Percentiles rank a stretch among this genome's conserved stretches.
These are phyloP conservation scores for Phyllostachys edulis DNA, from an alignment of 176 grass and related monocot species.

Conservation along the genomic window DNA sequence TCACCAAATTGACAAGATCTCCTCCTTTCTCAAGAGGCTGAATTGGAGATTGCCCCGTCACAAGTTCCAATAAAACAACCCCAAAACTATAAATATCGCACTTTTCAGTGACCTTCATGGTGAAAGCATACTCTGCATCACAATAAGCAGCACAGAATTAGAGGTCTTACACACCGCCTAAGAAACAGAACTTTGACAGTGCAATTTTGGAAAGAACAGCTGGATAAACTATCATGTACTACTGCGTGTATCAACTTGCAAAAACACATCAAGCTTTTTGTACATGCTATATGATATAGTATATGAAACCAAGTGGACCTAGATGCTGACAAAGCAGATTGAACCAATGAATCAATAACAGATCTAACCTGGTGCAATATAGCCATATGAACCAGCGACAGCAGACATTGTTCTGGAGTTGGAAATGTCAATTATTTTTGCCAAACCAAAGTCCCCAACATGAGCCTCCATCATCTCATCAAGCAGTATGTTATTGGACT, in stretches of 20 bases:
- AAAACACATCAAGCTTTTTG: background rate
- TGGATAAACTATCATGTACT: background rate
- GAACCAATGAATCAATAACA: background rate
- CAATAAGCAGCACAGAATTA: slow-evolving; percentile 19
- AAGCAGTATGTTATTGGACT: slow-evolving; percentile 93
- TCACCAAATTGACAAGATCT: slow-evolving; percentile 94
- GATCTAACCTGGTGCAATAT: slow-evolving; percentile 86
- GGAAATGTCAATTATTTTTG: slow-evolving; percentile 78
- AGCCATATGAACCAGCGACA: slow-evolving; percentile 85
- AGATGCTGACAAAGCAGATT: background rate
- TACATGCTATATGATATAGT: background rate
- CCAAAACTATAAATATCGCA: slow-evolving; percentile 93
- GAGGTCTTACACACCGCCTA: slow-evolving; percentile 26
- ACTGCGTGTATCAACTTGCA: background rate
- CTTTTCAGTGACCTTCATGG: slow-evolving; percentile 99
- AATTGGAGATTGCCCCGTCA: slow-evolving; percentile 84
- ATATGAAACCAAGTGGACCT: background rate
- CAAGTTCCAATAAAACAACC: slow-evolving; percentile 83
- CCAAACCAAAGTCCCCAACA: slow-evolving; percentile 92
- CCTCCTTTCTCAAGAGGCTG: slow-evolving; percentile 96
- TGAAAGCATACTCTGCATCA: slow-evolving; percentile 92
- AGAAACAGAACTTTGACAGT: slow-evolving; percentile 3
- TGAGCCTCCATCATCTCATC: slow-evolving; percentile 91
- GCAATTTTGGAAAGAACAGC: slow-evolving; percentile 19
- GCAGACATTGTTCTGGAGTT: slow-evolving; percentile 93